Conservation (phyloP, 2,329 filamentous ascomycete species). For the Tolypocladium endophyticum region DNA sequence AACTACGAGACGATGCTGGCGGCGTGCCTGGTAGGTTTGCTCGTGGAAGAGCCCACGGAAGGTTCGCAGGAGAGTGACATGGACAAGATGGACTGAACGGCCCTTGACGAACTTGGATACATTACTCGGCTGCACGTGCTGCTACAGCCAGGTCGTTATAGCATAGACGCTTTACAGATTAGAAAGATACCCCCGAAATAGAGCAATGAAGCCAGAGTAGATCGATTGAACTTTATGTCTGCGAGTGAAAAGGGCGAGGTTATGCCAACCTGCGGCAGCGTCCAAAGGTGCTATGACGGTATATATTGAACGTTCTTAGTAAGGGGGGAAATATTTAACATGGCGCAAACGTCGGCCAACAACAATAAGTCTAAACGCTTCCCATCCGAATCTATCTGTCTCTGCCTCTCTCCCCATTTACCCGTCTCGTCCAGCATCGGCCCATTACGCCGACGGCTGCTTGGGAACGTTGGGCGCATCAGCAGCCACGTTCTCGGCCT, state of each 20-base stretch:
- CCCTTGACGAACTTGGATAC: not conserved
- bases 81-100: conserved; percentile 49
- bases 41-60: conserved; percentile 45
- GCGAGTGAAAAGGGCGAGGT: too few species aligned
- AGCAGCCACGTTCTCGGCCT: conserved; percentile 13
- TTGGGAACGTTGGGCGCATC: conserved; percentile 15
- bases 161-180: not conserved
- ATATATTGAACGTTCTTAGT: not conserved
- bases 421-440: not conserved
- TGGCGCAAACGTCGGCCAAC: not conserved
- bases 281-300: not conserved
- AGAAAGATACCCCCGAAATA: conserved; percentile 1
- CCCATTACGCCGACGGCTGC: not conserved
- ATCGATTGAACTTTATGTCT: not conserved
- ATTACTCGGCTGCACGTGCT: not conserved
- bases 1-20: conserved; percentile 62
- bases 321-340: not conserved
- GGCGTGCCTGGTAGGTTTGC: conserved; percentile 51
- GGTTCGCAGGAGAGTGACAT: conserved; percentile 28
- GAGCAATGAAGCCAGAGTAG: not conserved
- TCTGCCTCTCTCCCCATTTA: too few species aligned
- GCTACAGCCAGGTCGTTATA: too few species aligned
- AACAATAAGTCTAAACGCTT: not conserved
- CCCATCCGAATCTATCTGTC: not conserved
- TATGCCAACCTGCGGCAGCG: not conserved